phyloP scores from a whole-genome alignment of 352 stramenopile species.

The Paralagenidium karlingii region DNA sequence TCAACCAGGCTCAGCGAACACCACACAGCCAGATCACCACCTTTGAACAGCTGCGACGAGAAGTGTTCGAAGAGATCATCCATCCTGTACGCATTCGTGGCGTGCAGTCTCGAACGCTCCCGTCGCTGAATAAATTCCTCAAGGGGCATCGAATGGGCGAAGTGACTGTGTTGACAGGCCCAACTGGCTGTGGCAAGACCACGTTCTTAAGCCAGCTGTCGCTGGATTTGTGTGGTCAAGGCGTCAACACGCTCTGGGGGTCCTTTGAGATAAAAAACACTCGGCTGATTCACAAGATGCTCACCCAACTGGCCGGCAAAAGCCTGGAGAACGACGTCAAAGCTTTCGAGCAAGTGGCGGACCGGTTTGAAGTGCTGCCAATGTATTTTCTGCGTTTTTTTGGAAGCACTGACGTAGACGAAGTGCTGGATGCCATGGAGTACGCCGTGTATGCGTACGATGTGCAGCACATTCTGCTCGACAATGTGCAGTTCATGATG shows the following conservation, averaged over 20 bases:
- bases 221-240: conserved; percentile 86
- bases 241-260: conserved; percentile 97
- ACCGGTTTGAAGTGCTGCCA: conserved; percentile 91
- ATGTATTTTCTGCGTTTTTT: conserved; percentile 99
- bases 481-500: conserved; percentile 99
- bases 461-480: conserved; percentile 97
- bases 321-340: conserved; percentile 57
- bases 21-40: conserved; percentile 91
- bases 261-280: conserved; percentile 99
- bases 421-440: conserved; percentile 98
- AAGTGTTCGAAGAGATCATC: conserved; percentile 92
- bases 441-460: conserved; percentile 97
- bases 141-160: conserved; percentile 97
- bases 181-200: conserved; percentile 93
- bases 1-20: conserved; percentile 72
- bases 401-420: conserved; percentile 88
- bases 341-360: conserved; percentile 62
- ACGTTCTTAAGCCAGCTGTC: conserved; percentile 89
- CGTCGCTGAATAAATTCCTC: conserved; percentile 90
- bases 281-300: conserved; percentile 94
- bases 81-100: conserved; percentile 91
- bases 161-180: conserved; percentile 97
- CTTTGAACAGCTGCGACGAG: conserved; percentile 85
- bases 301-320: conserved; percentile 88
- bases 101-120: conserved; percentile 87